Evolutionary conservation across 75 land plant species (phyloP), one percentile per base, ranked within the genome.

Genomic region (Adiantum capillusveneris): DNA sequence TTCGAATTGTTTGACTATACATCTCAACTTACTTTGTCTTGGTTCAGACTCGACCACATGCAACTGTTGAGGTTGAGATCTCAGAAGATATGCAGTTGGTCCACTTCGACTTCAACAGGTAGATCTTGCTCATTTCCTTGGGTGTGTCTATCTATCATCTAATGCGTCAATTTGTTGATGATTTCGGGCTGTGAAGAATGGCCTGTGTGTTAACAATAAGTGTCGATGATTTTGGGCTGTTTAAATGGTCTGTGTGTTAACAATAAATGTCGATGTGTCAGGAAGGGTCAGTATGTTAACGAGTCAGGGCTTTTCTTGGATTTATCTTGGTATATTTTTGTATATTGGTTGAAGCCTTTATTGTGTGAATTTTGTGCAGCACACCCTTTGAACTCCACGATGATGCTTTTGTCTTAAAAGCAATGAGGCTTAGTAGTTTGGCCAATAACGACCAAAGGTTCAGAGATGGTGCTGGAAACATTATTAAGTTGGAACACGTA

Each of bases 61-160:
- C 75, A 18, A 59, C 74, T 43, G 75, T 72, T 25, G 75, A 71
- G 34, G 60, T 71, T 14, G 74, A 71, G 62, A 67, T 71, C 24
- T 67, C 72, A 20, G 74, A 66, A 59, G 75, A 72, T 37, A 72
- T 59, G 73, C 75, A 72, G 57, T 41, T 58, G 21, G 75, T 72
- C 28, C 75, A 68, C 56, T 59, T 72, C 28, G 75, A 72, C 44
- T 72, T 68, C 74, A 67, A 72, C 51, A 60, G 75, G 75, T 72
- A 60, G 45, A 25, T 29, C 18, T 26, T 65, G 16, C 22, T 9
- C 60, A 36, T 60, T 36, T 57, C 43, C 13, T 19, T 28, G 18
- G 53, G 64, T 26, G 37, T n/a, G 37, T 9, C 9, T 34, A 34
- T 34, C 37, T 34, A 3, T 5, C 7, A 5, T 34, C 9, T 34